These are phyloP conservation scores for Prunus armeniaca DNA, from an alignment of 306 rosid species.

Conservation along the genomic window DNA sequence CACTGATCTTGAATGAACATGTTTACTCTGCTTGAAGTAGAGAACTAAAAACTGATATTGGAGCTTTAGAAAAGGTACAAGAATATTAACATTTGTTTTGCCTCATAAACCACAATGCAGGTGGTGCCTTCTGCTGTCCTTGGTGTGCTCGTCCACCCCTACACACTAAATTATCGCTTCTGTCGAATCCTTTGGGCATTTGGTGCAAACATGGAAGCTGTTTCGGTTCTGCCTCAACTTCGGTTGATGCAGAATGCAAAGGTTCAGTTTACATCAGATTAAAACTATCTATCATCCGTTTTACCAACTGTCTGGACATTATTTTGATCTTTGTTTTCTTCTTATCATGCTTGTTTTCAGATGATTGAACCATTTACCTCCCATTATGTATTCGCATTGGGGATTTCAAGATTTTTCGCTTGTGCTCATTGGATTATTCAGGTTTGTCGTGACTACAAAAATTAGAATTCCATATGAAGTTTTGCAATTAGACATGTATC, in stretches of 20 bases:
- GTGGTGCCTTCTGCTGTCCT: constrained; percentile 49
- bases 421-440: constrained; percentile 71
- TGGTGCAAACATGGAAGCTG: constrained; percentile 54
- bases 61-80: neutral
- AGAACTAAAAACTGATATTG: neutral
- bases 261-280: constrained; percentile 32
- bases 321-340: neutral
- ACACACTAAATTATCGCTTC: neutral
- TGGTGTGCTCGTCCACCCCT: constrained; percentile 49
- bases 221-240: constrained; percentile 81
- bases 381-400: constrained; percentile 79
- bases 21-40: neutral
- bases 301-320: neutral
- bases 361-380: constrained; percentile 83
- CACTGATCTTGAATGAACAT: neutral
- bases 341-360: constrained; percentile 25
- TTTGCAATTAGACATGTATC: neutral
- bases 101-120: constrained; percentile 30
- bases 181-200: constrained; percentile 54
- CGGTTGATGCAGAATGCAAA: constrained; percentile 72
- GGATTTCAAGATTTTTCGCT: constrained; percentile 68
- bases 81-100: neutral
- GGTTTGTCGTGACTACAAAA: constrained; percentile 30
- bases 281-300: neutral
- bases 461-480: neutral